Base-by-base conservation (phyloP, 768 basidiomycete species). In the Mycena chlorophos region DNA sequence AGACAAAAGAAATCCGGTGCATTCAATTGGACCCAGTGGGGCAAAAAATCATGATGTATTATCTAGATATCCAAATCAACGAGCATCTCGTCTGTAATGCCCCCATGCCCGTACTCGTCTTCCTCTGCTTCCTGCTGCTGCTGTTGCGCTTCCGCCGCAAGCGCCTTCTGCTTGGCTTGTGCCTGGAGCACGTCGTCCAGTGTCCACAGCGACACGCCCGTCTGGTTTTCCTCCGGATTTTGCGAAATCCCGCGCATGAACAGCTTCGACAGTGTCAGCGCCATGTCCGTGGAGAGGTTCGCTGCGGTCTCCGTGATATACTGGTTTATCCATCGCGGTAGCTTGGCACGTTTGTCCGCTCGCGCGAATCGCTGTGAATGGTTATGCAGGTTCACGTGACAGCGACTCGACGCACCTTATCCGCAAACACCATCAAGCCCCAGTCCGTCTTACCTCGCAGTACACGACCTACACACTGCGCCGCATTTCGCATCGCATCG, bases 171-270 rank as follows among this genome's bases (percentile, higher is more conserved):
- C 66, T 89, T 89, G 29, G 80, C 80, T 69, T 97, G 94, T 40
- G 88, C 87, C 68, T 86, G 88, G 65, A 92, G 82, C 14, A 99
- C 81, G 69, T 98, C 91, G 65, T 94, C 91, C 31, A 98, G 72
- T 19, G 93, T 92, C 97, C 97, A 99, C 31, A 98, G 76, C 17
- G 92, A 95, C 27, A 98, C 77, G 0, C 95, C 94, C 2, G 95
- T 98, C 70, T 91, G 89, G 65, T 94, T 93, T 72, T 98, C 95
- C 60, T 94, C 94, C 43, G 91, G 91, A 65, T 95, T 96, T 73
- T 99, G 97, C 13, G 96, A 98, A 66, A 99, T 99, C n/a, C 89
- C 89, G 6, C 97, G 86, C 85, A 99, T 95, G 75, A 99, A 99
- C 27, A 93, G 76, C 72, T 98, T 97, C 52, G 94, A 93, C 51